Evolutionary conservation across 495 filamentous ascomycete species (phyloP).

Genomic region (Xylona heveae): DNA sequence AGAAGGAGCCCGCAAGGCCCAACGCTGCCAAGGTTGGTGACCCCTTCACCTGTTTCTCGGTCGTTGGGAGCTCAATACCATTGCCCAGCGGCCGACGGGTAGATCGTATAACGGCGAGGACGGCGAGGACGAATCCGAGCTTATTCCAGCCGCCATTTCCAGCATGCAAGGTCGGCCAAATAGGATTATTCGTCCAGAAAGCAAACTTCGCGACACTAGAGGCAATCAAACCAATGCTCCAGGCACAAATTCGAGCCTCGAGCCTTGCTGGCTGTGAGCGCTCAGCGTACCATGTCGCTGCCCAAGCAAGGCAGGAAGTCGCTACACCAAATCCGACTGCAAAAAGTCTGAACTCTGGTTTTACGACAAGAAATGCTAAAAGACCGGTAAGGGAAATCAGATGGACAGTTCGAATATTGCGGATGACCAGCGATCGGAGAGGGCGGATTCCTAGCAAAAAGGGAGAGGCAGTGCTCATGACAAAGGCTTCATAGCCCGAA

Average conservation of each 20-base stretch:
- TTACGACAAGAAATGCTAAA: conserved; percentile 52
- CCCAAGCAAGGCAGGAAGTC: conserved; percentile 62
- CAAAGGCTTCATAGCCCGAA: conserved; percentile 80
- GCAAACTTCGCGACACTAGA: conserved; percentile 86
- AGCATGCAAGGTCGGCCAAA: conserved; percentile 85
- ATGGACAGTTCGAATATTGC: conserved; percentile 47
- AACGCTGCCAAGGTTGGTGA: conserved; percentile 52
- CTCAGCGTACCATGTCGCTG: conserved; percentile 59
- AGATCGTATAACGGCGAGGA: conserved; percentile 51
- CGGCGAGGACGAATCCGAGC: conserved; percentile 49
- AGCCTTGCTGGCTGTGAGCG: conserved; percentile 50
- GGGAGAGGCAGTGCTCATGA: conserved; percentile 70
- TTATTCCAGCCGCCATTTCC: conserved; percentile 89
- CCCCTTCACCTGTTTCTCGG: conserved; percentile 29
- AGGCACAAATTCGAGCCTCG: conserved; percentile 62
- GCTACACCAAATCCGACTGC: conserved; percentile 57
- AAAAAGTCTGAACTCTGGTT: conserved; percentile 61
- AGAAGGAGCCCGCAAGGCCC: conserved; percentile 68
- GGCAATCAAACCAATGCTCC: conserved; percentile 59
- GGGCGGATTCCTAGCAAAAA: conserved; percentile 53
- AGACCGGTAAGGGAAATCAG: conserved; percentile 58
- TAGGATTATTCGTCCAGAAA: conserved; percentile 87
- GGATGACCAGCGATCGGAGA: conserved; percentile 41
- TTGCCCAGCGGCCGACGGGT: conserved; percentile 34
- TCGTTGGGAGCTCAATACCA: conserved; percentile 20